phyloP scores from a whole-genome alignment of 495 filamentous ascomycete species.

The Venustampulla echinocandica region DNA sequence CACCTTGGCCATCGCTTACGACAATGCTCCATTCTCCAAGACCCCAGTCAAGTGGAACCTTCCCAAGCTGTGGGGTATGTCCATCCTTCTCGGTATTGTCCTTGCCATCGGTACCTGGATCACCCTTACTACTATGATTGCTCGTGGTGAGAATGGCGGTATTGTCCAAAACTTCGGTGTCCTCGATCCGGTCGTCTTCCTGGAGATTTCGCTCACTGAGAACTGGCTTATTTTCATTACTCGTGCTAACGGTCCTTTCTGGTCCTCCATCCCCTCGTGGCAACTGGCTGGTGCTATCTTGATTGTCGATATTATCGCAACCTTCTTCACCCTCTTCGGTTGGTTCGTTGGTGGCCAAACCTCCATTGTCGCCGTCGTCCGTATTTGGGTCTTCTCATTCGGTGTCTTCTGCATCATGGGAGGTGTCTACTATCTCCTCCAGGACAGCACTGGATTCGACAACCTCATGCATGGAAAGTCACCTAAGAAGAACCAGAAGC shows the following conservation, averaged over 20 bases:
- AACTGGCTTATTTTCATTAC: constrained; percentile 98
- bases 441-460: constrained; percentile 69
- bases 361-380: constrained; percentile 68
- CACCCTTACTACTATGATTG: constrained; percentile 67
- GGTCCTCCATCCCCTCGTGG: constrained; percentile 76
- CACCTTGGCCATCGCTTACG: constrained; percentile 87
- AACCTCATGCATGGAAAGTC: constrained; percentile 88
- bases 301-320: constrained; percentile 71
- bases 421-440: constrained; percentile 64
- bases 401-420: constrained; percentile 69
- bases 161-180: constrained; percentile 82
- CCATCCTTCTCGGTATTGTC: constrained; percentile 69
- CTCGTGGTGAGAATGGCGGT: constrained; percentile 57
- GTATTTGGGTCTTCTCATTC: constrained; percentile 85
- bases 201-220: constrained; percentile 83
- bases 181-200: constrained; percentile 74
- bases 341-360: constrained; percentile 61
- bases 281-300: constrained; percentile 69
- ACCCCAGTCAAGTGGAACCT: constrained; percentile 90
- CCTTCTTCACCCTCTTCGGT: constrained; percentile 75
- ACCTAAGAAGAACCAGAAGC: constrained; percentile 62
- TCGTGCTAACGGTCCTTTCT: constrained; percentile 78
- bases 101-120: constrained; percentile 81
- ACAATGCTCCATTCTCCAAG: constrained; percentile 81
- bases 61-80: constrained; percentile 88